phyloP scores from a whole-genome alignment of 768 basidiomycete species.

The Tylopilus balloui region DNA sequence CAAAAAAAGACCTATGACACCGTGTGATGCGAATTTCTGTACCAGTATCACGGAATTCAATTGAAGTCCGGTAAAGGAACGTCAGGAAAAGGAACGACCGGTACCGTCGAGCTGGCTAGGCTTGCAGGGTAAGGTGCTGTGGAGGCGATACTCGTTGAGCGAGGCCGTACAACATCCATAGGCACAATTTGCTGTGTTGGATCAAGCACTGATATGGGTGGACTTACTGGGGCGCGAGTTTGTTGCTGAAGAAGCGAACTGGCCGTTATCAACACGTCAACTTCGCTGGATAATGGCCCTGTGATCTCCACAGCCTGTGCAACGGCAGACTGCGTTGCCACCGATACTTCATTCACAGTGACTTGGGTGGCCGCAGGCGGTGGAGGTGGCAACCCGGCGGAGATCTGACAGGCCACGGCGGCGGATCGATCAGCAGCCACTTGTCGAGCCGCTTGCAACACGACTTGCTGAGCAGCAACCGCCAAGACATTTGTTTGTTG shows the following conservation, averaged over 20 bases:
- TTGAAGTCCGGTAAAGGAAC: constrained; percentile 27
- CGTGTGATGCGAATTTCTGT: constrained; percentile 10
- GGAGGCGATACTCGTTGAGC: constrained; percentile 32
- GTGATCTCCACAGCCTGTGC: constrained; percentile 78
- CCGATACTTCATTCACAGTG: constrained; percentile 54
- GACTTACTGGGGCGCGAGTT: constrained; percentile 29
- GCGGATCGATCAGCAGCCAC: constrained; percentile 50
- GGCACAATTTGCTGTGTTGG: constrained; percentile 24
- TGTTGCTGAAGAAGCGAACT: constrained; percentile 48
- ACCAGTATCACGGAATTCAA: constrained; percentile 18
- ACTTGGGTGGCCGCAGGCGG: constrained; percentile 37
- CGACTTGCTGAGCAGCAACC: constrained; percentile 76
- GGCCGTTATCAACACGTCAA: constrained; percentile 77
- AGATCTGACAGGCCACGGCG: constrained; percentile 38
- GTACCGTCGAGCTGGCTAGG: constrained; percentile 18
- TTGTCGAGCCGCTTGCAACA: constrained; percentile 68
- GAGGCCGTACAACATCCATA: constrained; percentile 32
- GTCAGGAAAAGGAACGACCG: constrained; percentile 21
- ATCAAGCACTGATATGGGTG: constrained; percentile 23
- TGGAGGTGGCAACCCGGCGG: constrained; percentile 36
- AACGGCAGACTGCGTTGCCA: constrained; percentile 70
- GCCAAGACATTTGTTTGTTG: constrained; percentile 54
- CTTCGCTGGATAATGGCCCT: constrained; percentile 68
- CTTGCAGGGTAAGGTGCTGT: constrained; percentile 23
- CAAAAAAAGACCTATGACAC: constrained; percentile 27